phyloP scores from a whole-genome alignment of 345 rosid species.

The Camelina neglecta region DNA sequence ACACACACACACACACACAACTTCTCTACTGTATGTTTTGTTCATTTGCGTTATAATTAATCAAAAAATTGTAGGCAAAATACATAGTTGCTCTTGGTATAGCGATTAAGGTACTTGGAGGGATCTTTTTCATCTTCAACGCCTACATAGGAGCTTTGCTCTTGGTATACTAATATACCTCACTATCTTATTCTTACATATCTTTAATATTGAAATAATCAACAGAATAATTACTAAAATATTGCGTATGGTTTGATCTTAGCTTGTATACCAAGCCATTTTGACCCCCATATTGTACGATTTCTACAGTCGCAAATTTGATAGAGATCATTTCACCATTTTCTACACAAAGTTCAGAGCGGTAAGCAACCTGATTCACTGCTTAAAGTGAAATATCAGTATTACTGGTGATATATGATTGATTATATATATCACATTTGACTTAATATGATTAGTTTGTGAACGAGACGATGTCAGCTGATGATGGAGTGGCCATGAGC shows the following conservation, averaged over 20 bases:
- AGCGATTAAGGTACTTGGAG: constrained; percentile 27
- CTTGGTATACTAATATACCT: constrained; percentile 17
- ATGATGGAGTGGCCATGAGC: constrained; percentile 34
- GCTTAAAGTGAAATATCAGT: neutral
- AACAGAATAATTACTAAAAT: neutral
- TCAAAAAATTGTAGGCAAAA: constrained; percentile 20
- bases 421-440: neutral
- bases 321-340: constrained; percentile 28
- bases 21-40: neutral
- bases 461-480: constrained; percentile 29
- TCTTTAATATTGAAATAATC: neutral
- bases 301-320: constrained; percentile 30
- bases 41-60: neutral
- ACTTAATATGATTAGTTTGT: constrained; percentile 20
- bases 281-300: constrained; percentile 24
- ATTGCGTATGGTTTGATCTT: constrained; percentile 19
- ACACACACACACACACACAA: no score
- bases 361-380: neutral
- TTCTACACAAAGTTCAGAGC: constrained; percentile 16
- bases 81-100: constrained; percentile 34
- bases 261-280: constrained; percentile 38
- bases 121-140: constrained; percentile 33
- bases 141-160: constrained; percentile 32
- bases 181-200: neutral
- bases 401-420: neutral